Evolutionary conservation across 164 flowering plant species (phyloP).

Genomic region (Stephania yunnanensis): DNA sequence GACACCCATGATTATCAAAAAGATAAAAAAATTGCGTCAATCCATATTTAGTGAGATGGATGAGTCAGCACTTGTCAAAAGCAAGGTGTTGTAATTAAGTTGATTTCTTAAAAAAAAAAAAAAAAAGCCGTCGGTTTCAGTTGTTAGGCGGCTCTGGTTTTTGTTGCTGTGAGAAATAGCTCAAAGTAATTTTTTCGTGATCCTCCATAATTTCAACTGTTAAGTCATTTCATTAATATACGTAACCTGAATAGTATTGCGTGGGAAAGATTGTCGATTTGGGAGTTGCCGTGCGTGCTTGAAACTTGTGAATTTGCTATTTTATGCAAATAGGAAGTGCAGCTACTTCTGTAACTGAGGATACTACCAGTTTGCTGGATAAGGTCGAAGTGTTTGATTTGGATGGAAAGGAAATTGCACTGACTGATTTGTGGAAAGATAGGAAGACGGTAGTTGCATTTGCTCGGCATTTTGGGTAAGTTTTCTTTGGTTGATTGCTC

Average conservation of each 20-base stretch:
- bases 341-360: conserved; percentile 31
- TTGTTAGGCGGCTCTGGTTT: background rate
- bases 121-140: too few relatives aligned
- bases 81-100: too few relatives aligned
- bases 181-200: too few relatives aligned
- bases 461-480: conserved; percentile 94
- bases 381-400: conserved; percentile 60
- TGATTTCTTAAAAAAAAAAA: too few relatives aligned
- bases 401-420: conserved; percentile 54
- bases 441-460: conserved; percentile 90
- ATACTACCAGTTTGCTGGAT: conserved; percentile 36
- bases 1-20: too few relatives aligned
- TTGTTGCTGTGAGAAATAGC: background rate
- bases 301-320: background rate
- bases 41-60: too few relatives aligned
- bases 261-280: background rate
- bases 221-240: background rate
- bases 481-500: background rate
- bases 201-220: background rate
- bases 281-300: background rate
- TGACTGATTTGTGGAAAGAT: conserved; percentile 89
- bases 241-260: background rate
- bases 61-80: too few relatives aligned
- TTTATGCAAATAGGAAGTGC: conserved; percentile 29
- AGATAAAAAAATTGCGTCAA: too few relatives aligned